Conservation (phyloP, 768 basidiomycete species). For the Mycena albidolilacea region DNA sequence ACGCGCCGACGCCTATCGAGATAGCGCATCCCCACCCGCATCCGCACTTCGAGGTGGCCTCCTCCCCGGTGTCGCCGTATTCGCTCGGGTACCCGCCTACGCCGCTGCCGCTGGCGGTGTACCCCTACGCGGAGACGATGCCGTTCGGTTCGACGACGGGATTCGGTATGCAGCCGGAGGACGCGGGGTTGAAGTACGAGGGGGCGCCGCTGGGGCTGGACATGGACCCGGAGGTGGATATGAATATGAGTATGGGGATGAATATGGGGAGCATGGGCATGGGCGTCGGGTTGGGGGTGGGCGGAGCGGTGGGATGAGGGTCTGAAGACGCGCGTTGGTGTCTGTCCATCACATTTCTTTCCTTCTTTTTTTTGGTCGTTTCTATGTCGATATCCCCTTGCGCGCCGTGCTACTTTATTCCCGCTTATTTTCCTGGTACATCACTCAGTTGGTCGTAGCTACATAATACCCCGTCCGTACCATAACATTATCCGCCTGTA, state of each 20-base stretch:
- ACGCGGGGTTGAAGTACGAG: slow-evolving; percentile 23
- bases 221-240: slow-evolving; percentile 31
- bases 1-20: neutral
- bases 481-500: neutral
- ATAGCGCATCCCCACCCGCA: neutral
- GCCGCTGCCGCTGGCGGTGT: slow-evolving; percentile 32
- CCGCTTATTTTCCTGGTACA: too few species aligned
- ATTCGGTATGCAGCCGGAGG: slow-evolving; percentile 26
- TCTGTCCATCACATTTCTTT: too few species aligned
- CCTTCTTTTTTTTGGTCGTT: too few species aligned
- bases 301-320: slow-evolving; percentile 33
- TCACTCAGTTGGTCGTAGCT: too few species aligned
- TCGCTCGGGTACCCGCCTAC: slow-evolving; percentile 38
- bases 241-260: slow-evolving; percentile 28
- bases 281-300: slow-evolving; percentile 36
- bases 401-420: neutral
- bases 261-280: slow-evolving; percentile 29
- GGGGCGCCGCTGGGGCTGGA: slow-evolving; percentile 13
- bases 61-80: slow-evolving; percentile 30
- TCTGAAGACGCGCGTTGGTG: too few species aligned
- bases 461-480: slow-evolving; percentile 8
- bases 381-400: too few species aligned
- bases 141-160: neutral
- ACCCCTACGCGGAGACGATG: slow-evolving; percentile 36
- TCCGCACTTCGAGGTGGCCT: slow-evolving; percentile 5